Conservation (phyloP, 2,329 filamentous ascomycete species). For the Fusarium marasasianum region DNA sequence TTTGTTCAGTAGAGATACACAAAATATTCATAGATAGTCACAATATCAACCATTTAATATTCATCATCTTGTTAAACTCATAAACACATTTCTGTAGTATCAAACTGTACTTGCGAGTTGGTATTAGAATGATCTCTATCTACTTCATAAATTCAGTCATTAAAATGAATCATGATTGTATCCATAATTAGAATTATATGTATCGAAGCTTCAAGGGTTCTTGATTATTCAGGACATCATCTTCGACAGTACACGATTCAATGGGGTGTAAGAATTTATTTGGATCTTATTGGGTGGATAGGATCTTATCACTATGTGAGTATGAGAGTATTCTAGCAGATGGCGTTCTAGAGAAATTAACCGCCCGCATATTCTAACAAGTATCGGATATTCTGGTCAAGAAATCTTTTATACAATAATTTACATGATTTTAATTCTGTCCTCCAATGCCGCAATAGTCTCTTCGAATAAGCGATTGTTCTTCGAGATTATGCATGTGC, state of each 20-base stretch:
- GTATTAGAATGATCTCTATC: no score
- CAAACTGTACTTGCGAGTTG: no score
- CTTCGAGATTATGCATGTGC: no score
- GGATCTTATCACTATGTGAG: not conserved
- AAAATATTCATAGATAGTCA: not conserved
- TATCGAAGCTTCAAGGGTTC: accelerated
- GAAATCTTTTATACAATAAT: not conserved
- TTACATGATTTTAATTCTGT: accelerated
- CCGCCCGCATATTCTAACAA: accelerated
- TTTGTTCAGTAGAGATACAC: slow-evolving; percentile 16
- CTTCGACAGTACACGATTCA: accelerated
- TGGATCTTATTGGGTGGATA: accelerated
- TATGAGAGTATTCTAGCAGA: not conserved
- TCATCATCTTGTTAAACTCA: not conserved
- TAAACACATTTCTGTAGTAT: accelerated
- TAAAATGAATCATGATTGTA: accelerated
- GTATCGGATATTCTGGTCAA: accelerated
- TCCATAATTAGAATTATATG: no score
- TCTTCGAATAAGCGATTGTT: not conserved
- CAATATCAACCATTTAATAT: not conserved
- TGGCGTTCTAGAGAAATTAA: not conserved
- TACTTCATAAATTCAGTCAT: no score
- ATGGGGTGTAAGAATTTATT: accelerated
- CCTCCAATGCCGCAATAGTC: not conserved
- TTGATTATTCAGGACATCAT: accelerated